Conservation (phyloP, 192 early-diverging fungal species). For the Umbelopsis ramanniana region DNA sequence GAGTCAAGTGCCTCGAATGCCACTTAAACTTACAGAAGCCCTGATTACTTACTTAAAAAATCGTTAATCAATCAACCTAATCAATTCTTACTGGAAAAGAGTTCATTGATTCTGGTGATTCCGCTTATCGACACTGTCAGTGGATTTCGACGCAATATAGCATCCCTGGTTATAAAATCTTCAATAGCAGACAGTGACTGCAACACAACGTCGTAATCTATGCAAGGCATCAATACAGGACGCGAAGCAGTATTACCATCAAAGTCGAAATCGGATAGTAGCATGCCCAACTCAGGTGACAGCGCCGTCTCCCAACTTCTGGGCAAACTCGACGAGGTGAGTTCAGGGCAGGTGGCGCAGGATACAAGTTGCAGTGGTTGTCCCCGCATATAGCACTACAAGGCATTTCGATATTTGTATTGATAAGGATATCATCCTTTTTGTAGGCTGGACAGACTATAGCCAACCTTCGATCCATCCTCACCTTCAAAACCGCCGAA, state of each 20-base stretch:
- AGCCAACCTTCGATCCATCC: slow-evolving; percentile 31
- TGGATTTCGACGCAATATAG: background rate
- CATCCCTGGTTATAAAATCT: background rate
- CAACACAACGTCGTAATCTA: background rate
- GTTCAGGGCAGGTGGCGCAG: background rate
- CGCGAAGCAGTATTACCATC: background rate
- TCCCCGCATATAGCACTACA: background rate
- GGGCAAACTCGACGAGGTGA: slow-evolving; percentile 31
- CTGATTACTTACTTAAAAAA: background rate
- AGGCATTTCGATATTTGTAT: background rate
- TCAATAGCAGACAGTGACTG: background rate
- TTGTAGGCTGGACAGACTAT: slow-evolving; percentile 36
- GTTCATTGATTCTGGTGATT: background rate
- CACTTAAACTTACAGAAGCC: background rate
- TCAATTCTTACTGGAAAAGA: background rate
- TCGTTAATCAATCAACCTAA: background rate
- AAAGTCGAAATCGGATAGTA: background rate
- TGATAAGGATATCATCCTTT: background rate
- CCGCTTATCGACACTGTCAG: too few species aligned
- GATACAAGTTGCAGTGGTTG: background rate
- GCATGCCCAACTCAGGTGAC: slow-evolving; percentile 1
- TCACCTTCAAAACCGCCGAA: slow-evolving; percentile 34
- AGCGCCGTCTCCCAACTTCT: slow-evolving; percentile 20
- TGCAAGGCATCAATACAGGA: background rate
- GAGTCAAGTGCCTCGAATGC: slow-evolving; percentile 13